These are phyloP conservation scores for Monosporascus cannonballus DNA, from an alignment of 2,329 filamentous ascomycete species.

Conservation along the genomic window DNA sequence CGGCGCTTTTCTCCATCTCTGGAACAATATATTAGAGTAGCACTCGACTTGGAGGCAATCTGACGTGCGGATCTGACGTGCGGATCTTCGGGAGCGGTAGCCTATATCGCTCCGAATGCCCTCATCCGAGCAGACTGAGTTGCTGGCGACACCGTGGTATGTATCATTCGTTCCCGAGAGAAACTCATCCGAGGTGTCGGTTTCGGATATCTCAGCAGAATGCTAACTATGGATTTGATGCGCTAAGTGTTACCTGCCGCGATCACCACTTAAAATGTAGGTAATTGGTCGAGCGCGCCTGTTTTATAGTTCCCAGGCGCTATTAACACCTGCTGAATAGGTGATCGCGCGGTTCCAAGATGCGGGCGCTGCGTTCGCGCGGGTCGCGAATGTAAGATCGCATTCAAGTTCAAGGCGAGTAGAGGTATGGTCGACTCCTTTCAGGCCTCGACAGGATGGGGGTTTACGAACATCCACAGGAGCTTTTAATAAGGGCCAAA, in stretches of 20 bases:
- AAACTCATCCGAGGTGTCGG: too few relatives aligned
- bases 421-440: constrained; percentile 18
- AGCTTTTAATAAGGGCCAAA: constrained; percentile 22
- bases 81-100: neutral
- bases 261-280: constrained; percentile 42
- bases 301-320: neutral
- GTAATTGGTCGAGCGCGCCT: constrained; percentile 7
- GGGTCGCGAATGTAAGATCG: constrained; percentile 26
- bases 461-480: constrained; percentile 8
- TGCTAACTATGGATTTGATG: neutral
- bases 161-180: constrained; percentile 2
- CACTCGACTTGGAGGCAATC: constrained; percentile 6
- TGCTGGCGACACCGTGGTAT: constrained; percentile 29
- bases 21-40: constrained; percentile 11
- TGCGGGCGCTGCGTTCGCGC: constrained; percentile 26
- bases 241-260: constrained; percentile 32
- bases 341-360: constrained; percentile 31
- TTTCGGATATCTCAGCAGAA: neutral
- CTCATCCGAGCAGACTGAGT: constrained; percentile 23
- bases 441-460: neutral
- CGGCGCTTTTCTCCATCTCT: constrained; percentile 25
- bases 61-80: neutral
- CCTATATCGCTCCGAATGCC: constrained; percentile 24
- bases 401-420: constrained; percentile 28
- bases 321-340: constrained; percentile 18